A percentile compares a stretch with the other conserved stretches of the same genome.
These are phyloP conservation scores for Mycena albidolilacea DNA, from an alignment of 768 basidiomycete genomes.

Conservation along the genomic window DNA sequence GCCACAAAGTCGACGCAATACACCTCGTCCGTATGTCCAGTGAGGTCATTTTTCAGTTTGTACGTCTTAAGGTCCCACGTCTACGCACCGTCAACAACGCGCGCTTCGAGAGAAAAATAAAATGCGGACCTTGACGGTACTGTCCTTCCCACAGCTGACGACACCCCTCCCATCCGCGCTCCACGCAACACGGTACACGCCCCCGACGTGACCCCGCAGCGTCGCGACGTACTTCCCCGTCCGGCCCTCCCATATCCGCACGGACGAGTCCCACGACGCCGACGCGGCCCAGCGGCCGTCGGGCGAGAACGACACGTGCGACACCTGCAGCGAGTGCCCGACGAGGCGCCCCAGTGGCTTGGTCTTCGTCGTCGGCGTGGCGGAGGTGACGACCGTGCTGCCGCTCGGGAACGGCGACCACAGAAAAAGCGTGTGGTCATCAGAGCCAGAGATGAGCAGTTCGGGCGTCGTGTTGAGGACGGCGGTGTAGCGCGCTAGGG, in stretches of 20 bases:
- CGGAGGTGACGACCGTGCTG: constrained; percentile 45
- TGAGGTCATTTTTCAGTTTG: constrained; percentile 94
- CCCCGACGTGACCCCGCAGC: constrained; percentile 92
- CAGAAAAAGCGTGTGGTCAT: constrained; percentile 98
- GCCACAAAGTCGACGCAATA: constrained; percentile 99
- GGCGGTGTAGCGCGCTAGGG: constrained; percentile 82
- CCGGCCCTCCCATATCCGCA: constrained; percentile 92
- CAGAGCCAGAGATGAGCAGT: constrained; percentile 93
- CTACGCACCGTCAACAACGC: constrained; percentile 53
- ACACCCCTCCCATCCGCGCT: constrained; percentile 93
- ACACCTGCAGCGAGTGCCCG: constrained; percentile 95
- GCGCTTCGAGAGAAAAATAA: not conserved
- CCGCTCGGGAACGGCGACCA: constrained; percentile 86
- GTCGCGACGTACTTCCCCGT: constrained; percentile 92
- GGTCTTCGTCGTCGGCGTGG: constrained; percentile 60
- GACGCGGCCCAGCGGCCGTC: constrained; percentile 94
- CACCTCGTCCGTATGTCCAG: constrained; percentile 97
- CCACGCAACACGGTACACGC: constrained; percentile 96
- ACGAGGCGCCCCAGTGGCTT: constrained; percentile 87
- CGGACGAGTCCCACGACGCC: constrained; percentile 91
- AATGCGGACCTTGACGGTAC: constrained; percentile 87
- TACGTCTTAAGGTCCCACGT: constrained; percentile 98
- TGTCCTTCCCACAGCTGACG: constrained; percentile 96
- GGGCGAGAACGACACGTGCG: constrained; percentile 94
- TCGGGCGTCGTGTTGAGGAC: constrained; percentile 80